phyloP scores from a whole-genome alignment of 179 eudicot genomes.

The Spinacia oleracea region DNA sequence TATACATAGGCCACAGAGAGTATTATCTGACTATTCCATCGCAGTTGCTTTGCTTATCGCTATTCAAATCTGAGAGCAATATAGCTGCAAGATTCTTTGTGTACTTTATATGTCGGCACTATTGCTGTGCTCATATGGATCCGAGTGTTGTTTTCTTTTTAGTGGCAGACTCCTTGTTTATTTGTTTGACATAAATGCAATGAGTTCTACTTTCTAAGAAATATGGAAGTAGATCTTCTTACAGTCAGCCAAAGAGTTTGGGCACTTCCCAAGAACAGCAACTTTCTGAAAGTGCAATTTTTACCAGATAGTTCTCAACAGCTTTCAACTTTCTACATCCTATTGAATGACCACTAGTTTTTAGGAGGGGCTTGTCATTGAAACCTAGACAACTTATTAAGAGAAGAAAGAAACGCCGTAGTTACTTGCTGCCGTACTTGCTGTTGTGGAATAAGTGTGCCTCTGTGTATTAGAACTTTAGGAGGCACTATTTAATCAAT shows the following conservation, averaged over 20 bases:
- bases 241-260: background rate
- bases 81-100: background rate
- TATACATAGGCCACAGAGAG: background rate
- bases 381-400: background rate
- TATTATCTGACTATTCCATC: background rate
- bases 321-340: no score
- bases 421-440: background rate
- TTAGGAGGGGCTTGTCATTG: background rate
- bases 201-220: no score
- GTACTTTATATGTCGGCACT: background rate
- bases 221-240: background rate
- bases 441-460: background rate
- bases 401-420: background rate
- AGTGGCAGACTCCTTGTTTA: background rate
- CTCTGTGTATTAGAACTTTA: background rate
- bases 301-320: background rate
- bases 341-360: no score
- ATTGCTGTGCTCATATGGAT: background rate
- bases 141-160: background rate
- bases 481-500: background rate
- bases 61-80: background rate
- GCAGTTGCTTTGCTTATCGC: background rate
- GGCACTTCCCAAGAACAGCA: background rate
- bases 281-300: background rate
- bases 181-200: background rate